Conservation (phyloP, 257 asterid genomes). For the Haberlea rhodopensis region DNA sequence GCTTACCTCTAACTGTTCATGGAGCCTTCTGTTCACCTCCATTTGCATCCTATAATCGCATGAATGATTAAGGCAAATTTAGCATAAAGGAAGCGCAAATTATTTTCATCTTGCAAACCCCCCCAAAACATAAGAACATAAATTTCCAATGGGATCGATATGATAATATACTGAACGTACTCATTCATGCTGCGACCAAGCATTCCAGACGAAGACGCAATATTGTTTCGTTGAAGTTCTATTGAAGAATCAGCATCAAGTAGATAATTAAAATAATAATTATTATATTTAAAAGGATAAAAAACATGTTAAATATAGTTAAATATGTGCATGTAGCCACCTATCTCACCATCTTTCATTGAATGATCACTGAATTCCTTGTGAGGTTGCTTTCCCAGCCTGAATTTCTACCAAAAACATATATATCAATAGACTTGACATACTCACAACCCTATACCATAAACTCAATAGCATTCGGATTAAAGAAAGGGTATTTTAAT, state of each 20-base stretch:
- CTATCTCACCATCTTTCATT: slow-evolving; percentile 69
- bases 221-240: slow-evolving; percentile 74
- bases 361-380: slow-evolving; percentile 95
- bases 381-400: slow-evolving; percentile 99
- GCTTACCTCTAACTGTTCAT: slow-evolving; percentile 28
- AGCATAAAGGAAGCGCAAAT: too few species aligned
- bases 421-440: not conserved
- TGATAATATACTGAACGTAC: slow-evolving; percentile 38
- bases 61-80: slow-evolving; percentile 41
- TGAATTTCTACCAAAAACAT: slow-evolving; percentile 66
- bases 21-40: slow-evolving; percentile 35
- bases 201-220: slow-evolving; percentile 76
- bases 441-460: not conserved
- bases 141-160: not conserved
- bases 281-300: not conserved
- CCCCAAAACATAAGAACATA: slow-evolving; percentile 8
- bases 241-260: slow-evolving; percentile 60
- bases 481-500: not conserved
- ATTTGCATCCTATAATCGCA: slow-evolving; percentile 44
- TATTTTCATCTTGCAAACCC: slow-evolving; percentile 27
- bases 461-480: too few species aligned
- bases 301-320: not conserved
- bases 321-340: not conserved
- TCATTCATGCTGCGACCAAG: slow-evolving; percentile 92
- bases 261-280: slow-evolving; percentile 4